phyloP scores from a whole-genome alignment of 2,329 filamentous ascomycete species.

The Xylaria multiplex region DNA sequence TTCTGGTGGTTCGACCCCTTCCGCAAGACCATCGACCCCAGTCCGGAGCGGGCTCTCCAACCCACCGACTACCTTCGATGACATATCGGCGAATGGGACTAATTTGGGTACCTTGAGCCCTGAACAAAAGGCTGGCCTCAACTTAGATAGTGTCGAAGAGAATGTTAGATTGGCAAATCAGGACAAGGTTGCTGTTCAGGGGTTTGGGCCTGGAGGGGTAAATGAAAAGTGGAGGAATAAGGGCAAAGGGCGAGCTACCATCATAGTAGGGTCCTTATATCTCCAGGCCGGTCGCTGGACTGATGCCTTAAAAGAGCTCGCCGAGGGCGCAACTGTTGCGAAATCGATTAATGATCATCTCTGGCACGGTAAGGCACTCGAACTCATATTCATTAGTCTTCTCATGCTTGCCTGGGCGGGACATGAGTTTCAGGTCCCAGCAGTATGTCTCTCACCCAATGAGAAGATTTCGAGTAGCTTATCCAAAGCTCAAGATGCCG shows the following conservation, averaged over 20 bases:
- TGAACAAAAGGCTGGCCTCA: constrained; percentile 51
- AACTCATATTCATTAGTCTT: constrained; percentile 84
- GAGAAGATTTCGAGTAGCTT: constrained; percentile 57
- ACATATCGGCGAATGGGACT: constrained; percentile 51
- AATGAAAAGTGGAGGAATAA: constrained; percentile 83
- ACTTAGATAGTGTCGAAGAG: constrained; percentile 55
- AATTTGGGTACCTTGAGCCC: constrained; percentile 54
- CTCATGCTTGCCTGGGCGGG: constrained; percentile 86
- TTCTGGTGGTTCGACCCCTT: constrained; percentile 58
- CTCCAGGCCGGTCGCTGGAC: constrained; percentile 90
- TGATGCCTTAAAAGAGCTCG: constrained; percentile 85
- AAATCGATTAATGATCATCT: constrained; percentile 87
- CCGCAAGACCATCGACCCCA: constrained; percentile 60
- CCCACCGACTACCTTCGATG: constrained; percentile 61
- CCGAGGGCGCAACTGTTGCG: constrained; percentile 80
- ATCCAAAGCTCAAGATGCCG: constrained; percentile 49
- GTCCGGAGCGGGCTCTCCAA: constrained; percentile 60
- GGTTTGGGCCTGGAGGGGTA: constrained; percentile 76
- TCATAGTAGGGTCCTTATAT: constrained; percentile 86
- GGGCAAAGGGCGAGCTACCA: constrained; percentile 79
- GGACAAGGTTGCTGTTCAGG: constrained; percentile 71
- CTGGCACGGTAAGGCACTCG: constrained; percentile 97
- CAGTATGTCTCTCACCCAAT: constrained; percentile 62
- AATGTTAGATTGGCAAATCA: constrained; percentile 61
- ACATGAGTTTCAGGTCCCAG: constrained; percentile 81